Conservation (phyloP, 306 rosid genomes). For the Mimosa bimucronata region DNA sequence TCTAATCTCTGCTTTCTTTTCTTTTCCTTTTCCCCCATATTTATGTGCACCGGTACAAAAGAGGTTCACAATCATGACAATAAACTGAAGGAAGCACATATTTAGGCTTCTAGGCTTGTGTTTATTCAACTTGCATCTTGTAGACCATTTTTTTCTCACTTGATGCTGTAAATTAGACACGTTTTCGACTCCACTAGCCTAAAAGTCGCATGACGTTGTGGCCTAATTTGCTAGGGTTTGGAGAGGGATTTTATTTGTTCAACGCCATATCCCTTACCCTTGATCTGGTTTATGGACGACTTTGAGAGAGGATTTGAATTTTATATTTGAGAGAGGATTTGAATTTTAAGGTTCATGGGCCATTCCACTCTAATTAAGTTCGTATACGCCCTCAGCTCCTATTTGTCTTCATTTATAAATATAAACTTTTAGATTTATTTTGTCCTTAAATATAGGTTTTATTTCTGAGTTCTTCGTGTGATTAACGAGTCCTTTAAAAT, state of each 20-base stretch:
- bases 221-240: not conserved
- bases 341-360: not conserved
- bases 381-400: too few relatives aligned
- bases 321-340: not conserved
- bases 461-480: not conserved
- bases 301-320: not conserved
- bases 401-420: too few relatives aligned
- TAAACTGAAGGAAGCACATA: slow-evolving; percentile 39
- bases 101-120: slow-evolving; percentile 35
- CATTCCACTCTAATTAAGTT: not conserved
- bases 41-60: slow-evolving; percentile 34
- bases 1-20: slow-evolving; percentile 18
- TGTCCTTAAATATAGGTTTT: too few relatives aligned
- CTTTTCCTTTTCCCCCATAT: slow-evolving; percentile 17
- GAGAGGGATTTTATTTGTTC: not conserved
- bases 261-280: not conserved
- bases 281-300: not conserved
- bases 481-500: not conserved
- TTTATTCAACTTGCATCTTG: slow-evolving; percentile 35
- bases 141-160: slow-evolving; percentile 8
- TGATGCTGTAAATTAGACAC: slow-evolving; percentile 47
- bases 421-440: too few relatives aligned
- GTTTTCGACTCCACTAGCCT: slow-evolving; percentile 17
- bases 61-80: slow-evolving; percentile 39
- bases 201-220: not conserved